Conservation (phyloP, 2,329 filamentous ascomycete genomes). For the Diaporthe ampelina region DNA sequence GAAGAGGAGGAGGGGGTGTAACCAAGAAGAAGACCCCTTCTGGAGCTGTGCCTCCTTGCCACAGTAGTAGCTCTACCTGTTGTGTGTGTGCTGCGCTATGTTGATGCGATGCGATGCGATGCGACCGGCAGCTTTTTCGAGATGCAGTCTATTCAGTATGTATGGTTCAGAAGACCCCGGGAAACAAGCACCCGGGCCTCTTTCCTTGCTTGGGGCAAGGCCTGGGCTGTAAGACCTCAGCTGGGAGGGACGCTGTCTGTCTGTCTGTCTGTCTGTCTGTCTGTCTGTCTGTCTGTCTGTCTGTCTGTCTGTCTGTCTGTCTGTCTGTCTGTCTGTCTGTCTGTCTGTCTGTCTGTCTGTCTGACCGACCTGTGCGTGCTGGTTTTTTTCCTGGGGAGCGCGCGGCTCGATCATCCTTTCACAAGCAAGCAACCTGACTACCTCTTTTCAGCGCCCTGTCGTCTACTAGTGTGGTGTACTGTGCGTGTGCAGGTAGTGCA, state of each 20-base stretch:
- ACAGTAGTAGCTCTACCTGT: slow-evolving; percentile 11
- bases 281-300: not conserved
- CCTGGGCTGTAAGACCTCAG: slow-evolving; percentile 21
- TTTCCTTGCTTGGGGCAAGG: not conserved
- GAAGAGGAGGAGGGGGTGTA: not conserved
- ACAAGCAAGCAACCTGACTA: not conserved
- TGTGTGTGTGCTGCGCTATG: slow-evolving; percentile 3
- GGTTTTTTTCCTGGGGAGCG: not conserved
- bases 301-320: not conserved
- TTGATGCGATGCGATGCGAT: slow-evolving; percentile 35
- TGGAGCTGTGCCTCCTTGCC: slow-evolving; percentile 17
- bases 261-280: not conserved
- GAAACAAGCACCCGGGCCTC: not conserved
- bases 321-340: not conserved
- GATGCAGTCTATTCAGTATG: not conserved
- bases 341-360: not conserved
- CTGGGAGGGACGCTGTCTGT: not conserved
- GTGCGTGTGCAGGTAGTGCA: no score
- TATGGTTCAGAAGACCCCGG: not conserved
- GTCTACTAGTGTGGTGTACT: no score
- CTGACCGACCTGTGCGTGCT: not conserved
- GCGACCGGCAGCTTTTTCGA: slow-evolving; percentile 21
- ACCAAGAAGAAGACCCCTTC: slow-evolving; percentile 1
- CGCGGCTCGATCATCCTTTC: slow-evolving; percentile 1
- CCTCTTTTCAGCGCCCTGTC: no score